Conservation (phyloP, 139 green algal genomes). For the Chlamydomonas sp. region DNA sequence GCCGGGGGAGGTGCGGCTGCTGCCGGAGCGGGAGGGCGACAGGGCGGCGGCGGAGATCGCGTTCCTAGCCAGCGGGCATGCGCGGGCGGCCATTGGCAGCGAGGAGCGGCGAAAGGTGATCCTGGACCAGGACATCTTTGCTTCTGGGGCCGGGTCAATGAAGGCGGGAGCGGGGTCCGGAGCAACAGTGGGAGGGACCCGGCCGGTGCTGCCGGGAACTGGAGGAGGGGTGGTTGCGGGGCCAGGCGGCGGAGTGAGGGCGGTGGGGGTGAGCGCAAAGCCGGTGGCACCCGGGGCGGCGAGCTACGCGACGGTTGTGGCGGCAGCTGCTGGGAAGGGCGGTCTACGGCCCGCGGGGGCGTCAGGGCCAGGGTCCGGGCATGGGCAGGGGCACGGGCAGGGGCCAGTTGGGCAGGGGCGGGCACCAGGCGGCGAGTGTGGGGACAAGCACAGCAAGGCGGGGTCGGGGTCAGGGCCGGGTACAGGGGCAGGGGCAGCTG, state of each 20-base stretch:
- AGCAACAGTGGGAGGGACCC: not conserved
- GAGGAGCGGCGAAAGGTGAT: slow-evolving; percentile 22
- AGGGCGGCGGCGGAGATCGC: slow-evolving; percentile 16
- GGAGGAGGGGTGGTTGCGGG: too few relatives aligned
- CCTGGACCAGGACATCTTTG: slow-evolving; percentile 38
- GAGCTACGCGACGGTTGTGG: too few relatives aligned
- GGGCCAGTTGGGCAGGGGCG: too few relatives aligned
- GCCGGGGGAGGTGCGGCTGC: slow-evolving; percentile 51
- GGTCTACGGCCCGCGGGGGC: too few relatives aligned
- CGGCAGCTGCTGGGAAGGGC: too few relatives aligned
- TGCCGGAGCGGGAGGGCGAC: not conserved
- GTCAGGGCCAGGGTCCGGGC: too few relatives aligned
- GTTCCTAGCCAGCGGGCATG: slow-evolving; percentile 27
- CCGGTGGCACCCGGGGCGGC: too few relatives aligned
- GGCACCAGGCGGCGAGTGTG: too few relatives aligned
- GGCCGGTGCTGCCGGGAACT: not conserved
- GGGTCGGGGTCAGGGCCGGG: too few relatives aligned
- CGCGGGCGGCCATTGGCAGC: not conserved
- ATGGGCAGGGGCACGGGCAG: too few relatives aligned
- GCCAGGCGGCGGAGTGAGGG: not conserved
- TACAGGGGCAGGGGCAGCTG: not conserved
- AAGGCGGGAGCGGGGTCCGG: not conserved
- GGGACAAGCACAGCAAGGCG: too few relatives aligned
- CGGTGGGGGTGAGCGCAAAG: not conserved
- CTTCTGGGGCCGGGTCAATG: not conserved